These are phyloP conservation scores for Porcisia hertigi DNA, from an alignment of 208 protist species.

Conservation along the genomic window DNA sequence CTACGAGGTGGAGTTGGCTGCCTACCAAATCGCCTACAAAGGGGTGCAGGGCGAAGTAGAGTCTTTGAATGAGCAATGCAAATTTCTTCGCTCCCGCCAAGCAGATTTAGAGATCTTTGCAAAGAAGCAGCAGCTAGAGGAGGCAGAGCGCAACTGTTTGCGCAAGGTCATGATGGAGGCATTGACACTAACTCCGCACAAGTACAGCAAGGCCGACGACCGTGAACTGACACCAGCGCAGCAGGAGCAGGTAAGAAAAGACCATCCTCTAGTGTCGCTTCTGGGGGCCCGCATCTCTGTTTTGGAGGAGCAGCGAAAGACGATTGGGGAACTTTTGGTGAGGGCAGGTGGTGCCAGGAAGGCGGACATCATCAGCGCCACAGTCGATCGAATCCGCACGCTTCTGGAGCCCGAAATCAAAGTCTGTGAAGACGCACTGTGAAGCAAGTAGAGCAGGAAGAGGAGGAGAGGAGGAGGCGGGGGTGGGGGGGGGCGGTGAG, in stretches of 20 bases:
- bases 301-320: constrained; percentile 42
- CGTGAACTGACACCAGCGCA: constrained; percentile 22
- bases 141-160: constrained; percentile 44
- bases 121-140: constrained; percentile 54
- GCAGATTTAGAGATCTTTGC: constrained; percentile 43
- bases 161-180: constrained; percentile 19
- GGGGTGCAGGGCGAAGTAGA: constrained; percentile 69
- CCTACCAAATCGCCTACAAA: constrained; percentile 78
- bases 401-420: constrained; percentile 30
- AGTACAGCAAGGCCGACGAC: constrained; percentile 16
- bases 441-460: neutral
- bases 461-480: no score
- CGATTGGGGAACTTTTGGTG: constrained; percentile 33
- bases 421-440: constrained; percentile 22
- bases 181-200: constrained; percentile 12
- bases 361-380: constrained; percentile 12
- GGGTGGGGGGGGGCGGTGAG: no score
- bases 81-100: constrained; percentile 33
- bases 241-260: constrained; percentile 31
- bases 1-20: constrained; percentile 68
- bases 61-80: constrained; percentile 27
- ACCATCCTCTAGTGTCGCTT: constrained; percentile 37
- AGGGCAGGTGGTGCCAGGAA: constrained; percentile 18
- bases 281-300: constrained; percentile 46
- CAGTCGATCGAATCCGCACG: constrained; percentile 22